Evolutionary conservation across 768 basidiomycete species (phyloP), one percentile per base, ranked within the genome.

Genomic region (Tricholoma saponaceum): DNA sequence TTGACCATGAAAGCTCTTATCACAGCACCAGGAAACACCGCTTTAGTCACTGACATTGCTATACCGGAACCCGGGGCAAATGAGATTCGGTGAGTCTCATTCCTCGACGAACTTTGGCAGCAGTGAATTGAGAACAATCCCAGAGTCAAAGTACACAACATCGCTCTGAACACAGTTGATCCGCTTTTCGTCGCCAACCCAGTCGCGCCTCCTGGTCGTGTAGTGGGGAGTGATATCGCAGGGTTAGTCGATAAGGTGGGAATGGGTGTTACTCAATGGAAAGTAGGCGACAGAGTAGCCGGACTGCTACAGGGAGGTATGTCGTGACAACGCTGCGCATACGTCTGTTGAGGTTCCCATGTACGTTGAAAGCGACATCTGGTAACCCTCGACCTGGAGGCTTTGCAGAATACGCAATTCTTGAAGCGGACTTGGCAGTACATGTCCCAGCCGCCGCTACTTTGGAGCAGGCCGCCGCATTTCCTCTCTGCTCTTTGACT

Each of bases 221-320:
- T 72, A 12, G 66, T 74, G 1, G 75, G 73, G 6, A 71, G 67
- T 30, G 75, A 76, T 54, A 61, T 75, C 33, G 68, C 73, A 22
- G 73, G 72, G 9, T 64, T 59, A 5, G 55, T 74, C 7, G 67
- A 73, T 33, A 64, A 61, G 22, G 18, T 70, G 32, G 73, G 72
- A 9, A 58, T 59, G 5, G 63, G 53, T 13, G 72, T 72, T 2
- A 61, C 54, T 4, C 51, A 33, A 2, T 72, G 68, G 64, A 58
- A 62, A 18, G 57, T 67, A 35, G 72, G 71, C 1, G 72, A 71
- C 59, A 59, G 66, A 44, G 67, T 71, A 7, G 47, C 47, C 1
- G 47, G 47, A 26, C 47, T 49, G 13, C 16, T 49, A n/a, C 47
- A 49, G 25, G 47, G 47, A 20, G 43, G 43, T 44, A 44, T n/a